A percentile compares a stretch with the other conserved stretches of the same genome.
phyloP scores from a whole-genome alignment of 495 filamentous ascomycete genomes.

The Tuber umbilicatum region DNA sequence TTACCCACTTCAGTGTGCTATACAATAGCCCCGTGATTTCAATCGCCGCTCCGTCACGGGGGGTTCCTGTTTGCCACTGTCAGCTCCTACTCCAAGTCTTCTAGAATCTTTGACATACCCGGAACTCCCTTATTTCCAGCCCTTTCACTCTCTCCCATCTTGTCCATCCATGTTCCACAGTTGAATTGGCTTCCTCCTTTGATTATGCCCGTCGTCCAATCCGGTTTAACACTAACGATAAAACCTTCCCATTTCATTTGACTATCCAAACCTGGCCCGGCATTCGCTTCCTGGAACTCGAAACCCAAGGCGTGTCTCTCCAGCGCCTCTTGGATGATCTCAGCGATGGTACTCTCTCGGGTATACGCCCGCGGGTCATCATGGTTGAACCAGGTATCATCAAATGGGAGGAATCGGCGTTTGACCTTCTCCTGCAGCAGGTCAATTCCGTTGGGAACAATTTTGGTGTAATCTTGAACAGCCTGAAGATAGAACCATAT shows the following conservation, averaged over 20 bases:
- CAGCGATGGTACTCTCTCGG: constrained; percentile 67
- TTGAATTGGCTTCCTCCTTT: constrained; percentile 91
- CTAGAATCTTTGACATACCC: constrained; percentile 14
- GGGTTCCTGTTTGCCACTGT: constrained; percentile 56
- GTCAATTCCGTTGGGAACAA: constrained; percentile 69
- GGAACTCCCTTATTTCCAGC: constrained; percentile 92
- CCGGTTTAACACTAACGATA: constrained; percentile 78
- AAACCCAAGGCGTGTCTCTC: constrained; percentile 85
- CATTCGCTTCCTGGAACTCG: constrained; percentile 90
- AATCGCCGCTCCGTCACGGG: constrained; percentile 87
- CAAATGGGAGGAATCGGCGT: constrained; percentile 87
- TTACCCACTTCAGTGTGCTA: constrained; percentile 77
- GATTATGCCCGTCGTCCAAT: constrained; percentile 88
- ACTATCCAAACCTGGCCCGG: constrained; percentile 74
- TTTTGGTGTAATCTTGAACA: constrained; percentile 84
- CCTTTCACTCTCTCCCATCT: constrained; percentile 96
- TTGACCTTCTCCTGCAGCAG: constrained; percentile 71
- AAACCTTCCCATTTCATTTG: constrained; percentile 94
- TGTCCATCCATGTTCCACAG: constrained; percentile 99
- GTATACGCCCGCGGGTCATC: constrained; percentile 84
- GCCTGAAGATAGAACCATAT: constrained; percentile 96
- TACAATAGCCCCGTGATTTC: constrained; percentile 92
- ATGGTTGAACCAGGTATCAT: constrained; percentile 81
- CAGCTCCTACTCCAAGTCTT: background rate
- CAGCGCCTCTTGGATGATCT: constrained; percentile 86